Evolutionary conservation across 768 basidiomycete species (phyloP).

Genomic region (Tylopilus rubrobrunneus): DNA sequence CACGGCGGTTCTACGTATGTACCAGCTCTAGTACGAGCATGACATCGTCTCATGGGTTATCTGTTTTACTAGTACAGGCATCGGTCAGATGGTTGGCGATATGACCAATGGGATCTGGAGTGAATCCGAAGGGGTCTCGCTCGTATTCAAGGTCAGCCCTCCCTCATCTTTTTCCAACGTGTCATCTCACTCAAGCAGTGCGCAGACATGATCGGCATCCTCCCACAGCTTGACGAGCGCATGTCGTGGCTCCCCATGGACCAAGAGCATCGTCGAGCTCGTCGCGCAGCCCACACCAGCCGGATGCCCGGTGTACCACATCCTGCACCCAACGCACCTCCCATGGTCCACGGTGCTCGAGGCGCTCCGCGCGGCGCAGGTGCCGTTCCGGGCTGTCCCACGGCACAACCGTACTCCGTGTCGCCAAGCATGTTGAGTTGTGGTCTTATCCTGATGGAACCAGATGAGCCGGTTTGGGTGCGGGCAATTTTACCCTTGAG

Average conservation of each 20-base stretch:
- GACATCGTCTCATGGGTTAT: background rate
- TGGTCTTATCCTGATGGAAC: conserved; percentile 68
- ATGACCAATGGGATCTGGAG: conserved; percentile 48
- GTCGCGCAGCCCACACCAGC: conserved; percentile 13
- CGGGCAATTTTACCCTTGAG: conserved; percentile 22
- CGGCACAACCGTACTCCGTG: conserved; percentile 29
- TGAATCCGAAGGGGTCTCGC: conserved; percentile 40
- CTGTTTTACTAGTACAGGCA: conserved; percentile 34
- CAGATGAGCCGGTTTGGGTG: conserved; percentile 83
- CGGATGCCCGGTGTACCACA: conserved; percentile 21
- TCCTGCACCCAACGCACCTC: conserved; percentile 15
- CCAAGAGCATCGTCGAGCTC: conserved; percentile 45
- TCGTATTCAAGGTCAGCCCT: conserved; percentile 27
- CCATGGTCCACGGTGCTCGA: conserved; percentile 41
- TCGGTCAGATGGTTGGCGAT: conserved; percentile 58
- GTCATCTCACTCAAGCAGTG: conserved; percentile 25
- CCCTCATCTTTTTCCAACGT: background rate
- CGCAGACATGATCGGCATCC: conserved; percentile 36
- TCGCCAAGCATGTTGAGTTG: conserved; percentile 71
- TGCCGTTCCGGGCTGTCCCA: conserved; percentile 25
- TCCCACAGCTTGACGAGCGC: conserved; percentile 31
- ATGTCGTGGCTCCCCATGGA: conserved; percentile 53
- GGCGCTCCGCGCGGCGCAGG: conserved; percentile 34
- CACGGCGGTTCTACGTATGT: conserved; percentile 20
- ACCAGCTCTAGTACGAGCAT: background rate